Evolutionary conservation across 2,329 filamentous ascomycete genomes (phyloP), one percentile per base, ranked within the genome.

Genomic region (Xylariaceae sp.): DNA sequence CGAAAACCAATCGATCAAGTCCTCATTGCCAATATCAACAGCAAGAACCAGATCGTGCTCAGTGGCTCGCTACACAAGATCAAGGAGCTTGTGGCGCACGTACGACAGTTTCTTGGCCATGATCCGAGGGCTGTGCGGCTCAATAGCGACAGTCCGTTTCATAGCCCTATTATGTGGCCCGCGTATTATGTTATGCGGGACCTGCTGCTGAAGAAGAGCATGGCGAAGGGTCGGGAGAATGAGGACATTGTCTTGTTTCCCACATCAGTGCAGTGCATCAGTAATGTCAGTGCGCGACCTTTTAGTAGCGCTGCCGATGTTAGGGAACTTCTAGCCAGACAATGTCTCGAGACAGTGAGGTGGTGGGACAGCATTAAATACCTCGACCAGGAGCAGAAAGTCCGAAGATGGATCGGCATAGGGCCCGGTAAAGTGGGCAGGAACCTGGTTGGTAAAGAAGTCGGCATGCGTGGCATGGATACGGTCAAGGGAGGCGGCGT

Each of bases 291-390:
- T 7, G 92, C 87, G 3, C 74, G 84, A 50, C 91, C 91, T 0
- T 95, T 96, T 62, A 69, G 76, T 59, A 88, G 81, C 60, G 84
- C 83, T 62, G 83, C 83, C 39, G 83, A 95, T 59, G 75, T 96
- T 30, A 89, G 89, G 67, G 85, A 95, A 58, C 72, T 95, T 43
- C 75, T 96, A 47, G 86, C 91, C 1, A 75, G 89, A 46, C 87
- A 91, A 66, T 92, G 88, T 57, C 84, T 94, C n/a, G 90, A 96
- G 73, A 96, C 92, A 29, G 90, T 97, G 40, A 80, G 83, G 55
- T 97, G 92, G 92, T 96, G 92, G 85, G 89, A 95, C 62, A 94
- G 89, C 64, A 92, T 97, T 64, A 85, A 84, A 61, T 96, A 95
- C 66, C 75, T 96, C 47, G 89, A 96, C 68, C 85, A 94, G 68